Conservation (phyloP, 495 filamentous ascomycete genomes). For the Penicillium diatomitis region DNA sequence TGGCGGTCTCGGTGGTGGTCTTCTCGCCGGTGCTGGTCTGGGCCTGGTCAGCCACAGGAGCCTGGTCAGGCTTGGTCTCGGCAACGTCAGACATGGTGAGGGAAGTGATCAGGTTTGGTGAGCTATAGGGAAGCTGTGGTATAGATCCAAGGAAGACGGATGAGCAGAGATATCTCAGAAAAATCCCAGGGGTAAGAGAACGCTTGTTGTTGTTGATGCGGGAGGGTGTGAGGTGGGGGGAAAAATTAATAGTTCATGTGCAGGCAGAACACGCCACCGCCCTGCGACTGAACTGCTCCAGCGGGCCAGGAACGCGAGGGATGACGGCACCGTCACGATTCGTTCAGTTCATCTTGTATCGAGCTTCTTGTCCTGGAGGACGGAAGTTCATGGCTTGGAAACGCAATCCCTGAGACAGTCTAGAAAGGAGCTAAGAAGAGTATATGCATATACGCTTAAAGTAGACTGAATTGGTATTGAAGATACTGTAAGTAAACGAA, state of each 20-base stretch:
- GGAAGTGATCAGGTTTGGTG: neutral
- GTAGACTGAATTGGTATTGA: no score
- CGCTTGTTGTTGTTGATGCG: conserved; percentile 18
- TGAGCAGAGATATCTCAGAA: neutral
- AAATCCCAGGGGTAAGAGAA: conserved; percentile 11
- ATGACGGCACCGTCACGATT: neutral
- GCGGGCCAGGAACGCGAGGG: conserved; percentile 11
- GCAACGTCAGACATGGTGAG: conserved; percentile 39
- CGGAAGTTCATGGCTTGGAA: neutral
- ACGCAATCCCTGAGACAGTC: no score
- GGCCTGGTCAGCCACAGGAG: conserved; percentile 33
- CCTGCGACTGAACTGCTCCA: conserved; percentile 5
- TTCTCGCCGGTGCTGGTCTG: conserved; percentile 31
- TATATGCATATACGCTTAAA: no score
- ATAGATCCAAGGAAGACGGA: neutral
- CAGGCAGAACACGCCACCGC: conserved; percentile 17
- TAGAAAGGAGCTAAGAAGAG: no score
- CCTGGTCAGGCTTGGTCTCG: conserved; percentile 40
- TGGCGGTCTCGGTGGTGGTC: conserved; percentile 29
- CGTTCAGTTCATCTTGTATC: no score
- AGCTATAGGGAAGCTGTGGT: neutral
- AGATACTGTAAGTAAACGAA: no score
- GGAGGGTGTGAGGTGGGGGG: conserved; percentile 20
- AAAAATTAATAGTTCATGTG: conserved; percentile 24
- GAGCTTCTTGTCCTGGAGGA: neutral